Evolutionary conservation across 164 flowering plant genomes (phyloP).

Genomic region (Piper betle): DNA sequence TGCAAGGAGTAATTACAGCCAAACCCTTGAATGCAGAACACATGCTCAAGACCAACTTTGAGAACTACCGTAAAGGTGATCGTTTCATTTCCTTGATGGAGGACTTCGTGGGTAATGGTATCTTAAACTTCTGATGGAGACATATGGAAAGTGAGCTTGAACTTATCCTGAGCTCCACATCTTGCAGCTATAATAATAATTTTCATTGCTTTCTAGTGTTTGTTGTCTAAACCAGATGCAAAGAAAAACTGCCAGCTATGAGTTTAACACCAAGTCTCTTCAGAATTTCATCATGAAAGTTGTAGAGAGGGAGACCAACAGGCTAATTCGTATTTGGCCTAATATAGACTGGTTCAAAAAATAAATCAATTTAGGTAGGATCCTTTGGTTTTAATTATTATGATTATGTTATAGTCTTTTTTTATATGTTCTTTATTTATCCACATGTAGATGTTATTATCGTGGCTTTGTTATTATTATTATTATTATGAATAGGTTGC

Average conservation of each 20-base stretch:
- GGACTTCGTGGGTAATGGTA: constrained; percentile 47
- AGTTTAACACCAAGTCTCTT: constrained; percentile 33
- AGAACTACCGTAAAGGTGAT: constrained; percentile 41
- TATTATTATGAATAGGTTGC: no score
- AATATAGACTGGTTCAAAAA: no score
- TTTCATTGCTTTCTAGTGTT: background rate
- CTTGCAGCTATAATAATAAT: no score
- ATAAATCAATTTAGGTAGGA: no score
- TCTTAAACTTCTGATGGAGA: constrained; percentile 46
- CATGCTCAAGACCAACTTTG: constrained; percentile 40
- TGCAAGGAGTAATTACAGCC: constrained; percentile 26
- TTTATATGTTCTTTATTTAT: no score
- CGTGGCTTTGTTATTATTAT: no score
- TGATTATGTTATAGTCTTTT: no score
- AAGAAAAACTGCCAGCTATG: constrained; percentile 43
- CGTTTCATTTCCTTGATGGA: constrained; percentile 16
- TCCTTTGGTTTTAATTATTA: no score
- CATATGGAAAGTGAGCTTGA: constrained; percentile 20
- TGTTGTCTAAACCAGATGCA: constrained; percentile 10
- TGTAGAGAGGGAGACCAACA: constrained; percentile 17
- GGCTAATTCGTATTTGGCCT: constrained; percentile 50
- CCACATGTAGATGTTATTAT: no score
- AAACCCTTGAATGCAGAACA: constrained; percentile 36
- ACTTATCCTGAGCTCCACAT: no score
- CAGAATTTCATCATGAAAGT: constrained; percentile 26